These are phyloP conservation scores for Solanum clarkiae DNA, from an alignment of 257 asterid species.

Conservation along the genomic window DNA sequence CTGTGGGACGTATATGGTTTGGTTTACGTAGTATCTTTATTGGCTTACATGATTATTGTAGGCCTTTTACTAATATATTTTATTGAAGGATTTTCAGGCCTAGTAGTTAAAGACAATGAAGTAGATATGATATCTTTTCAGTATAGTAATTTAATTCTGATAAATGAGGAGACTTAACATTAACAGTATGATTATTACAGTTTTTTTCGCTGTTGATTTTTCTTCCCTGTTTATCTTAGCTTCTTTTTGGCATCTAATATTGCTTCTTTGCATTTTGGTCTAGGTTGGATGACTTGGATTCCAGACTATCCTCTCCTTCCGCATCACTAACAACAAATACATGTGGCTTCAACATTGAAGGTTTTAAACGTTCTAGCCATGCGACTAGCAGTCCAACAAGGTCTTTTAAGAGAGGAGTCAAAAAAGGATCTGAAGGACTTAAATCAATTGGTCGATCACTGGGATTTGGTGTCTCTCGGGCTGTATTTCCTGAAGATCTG, in stretches of 20 bases:
- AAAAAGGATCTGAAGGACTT: slow-evolving; percentile 89
- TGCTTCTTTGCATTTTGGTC: slow-evolving; percentile 1
- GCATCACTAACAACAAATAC: slow-evolving; percentile 52
- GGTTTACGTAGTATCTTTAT: neutral
- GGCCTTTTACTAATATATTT: neutral
- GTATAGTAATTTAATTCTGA: neutral
- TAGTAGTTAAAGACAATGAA: neutral
- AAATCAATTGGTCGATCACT: slow-evolving; percentile 84
- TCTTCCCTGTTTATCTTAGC: neutral
- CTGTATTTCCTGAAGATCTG: slow-evolving; percentile 96
- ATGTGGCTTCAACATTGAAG: slow-evolving; percentile 70
- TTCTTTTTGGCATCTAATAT: neutral
- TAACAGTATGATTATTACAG: neutral
- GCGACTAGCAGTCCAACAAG: slow-evolving; percentile 40
- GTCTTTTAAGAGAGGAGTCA: slow-evolving; percentile 80
- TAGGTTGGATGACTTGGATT: slow-evolving; percentile 94
- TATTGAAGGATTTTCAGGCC: neutral
- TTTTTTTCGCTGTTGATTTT: neutral
- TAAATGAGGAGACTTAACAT: neutral
- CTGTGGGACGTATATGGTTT: neutral
- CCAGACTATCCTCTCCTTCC: slow-evolving; percentile 80
- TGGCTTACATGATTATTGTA: neutral
- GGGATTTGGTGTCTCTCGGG: slow-evolving; percentile 77
- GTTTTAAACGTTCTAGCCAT: slow-evolving; percentile 41
- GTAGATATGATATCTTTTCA: neutral